These are phyloP conservation scores for Fusarium sp. DNA, from an alignment of 2,329 filamentous ascomycete genomes.

Conservation along the genomic window DNA sequence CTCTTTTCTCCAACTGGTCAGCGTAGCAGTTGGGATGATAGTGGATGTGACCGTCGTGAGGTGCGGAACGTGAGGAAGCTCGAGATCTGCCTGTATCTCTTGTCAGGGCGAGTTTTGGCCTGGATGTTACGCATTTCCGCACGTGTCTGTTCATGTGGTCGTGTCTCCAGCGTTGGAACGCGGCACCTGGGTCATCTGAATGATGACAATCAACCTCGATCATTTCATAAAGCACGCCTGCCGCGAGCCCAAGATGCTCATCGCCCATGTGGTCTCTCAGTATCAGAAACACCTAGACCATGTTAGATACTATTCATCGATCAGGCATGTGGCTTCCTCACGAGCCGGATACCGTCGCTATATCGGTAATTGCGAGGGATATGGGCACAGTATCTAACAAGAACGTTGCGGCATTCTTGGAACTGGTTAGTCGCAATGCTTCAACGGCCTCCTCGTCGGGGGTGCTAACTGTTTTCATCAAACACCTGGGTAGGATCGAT, in stretches of 20 bases:
- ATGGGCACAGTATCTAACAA: constrained; percentile 56
- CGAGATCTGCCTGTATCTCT: constrained; percentile 51
- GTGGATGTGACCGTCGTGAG: constrained; percentile 56
- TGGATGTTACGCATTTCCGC: constrained; percentile 11
- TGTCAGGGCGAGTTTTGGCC: constrained; percentile 9
- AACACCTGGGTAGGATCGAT: constrained; percentile 11
- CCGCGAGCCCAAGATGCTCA: constrained; percentile 55
- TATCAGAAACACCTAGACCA: constrained; percentile 52
- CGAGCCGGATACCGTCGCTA: constrained; percentile 55
- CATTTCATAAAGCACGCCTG: constrained; percentile 58
- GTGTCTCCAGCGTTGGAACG: constrained; percentile 59
- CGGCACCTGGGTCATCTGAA: constrained; percentile 57
- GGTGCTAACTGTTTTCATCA: constrained; percentile 40
- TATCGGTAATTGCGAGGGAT: constrained; percentile 59
- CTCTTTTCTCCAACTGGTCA: constrained; percentile 50
- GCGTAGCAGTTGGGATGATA: constrained; percentile 52
- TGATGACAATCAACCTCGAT: constrained; percentile 58
- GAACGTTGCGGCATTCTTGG: constrained; percentile 58
- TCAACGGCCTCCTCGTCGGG: not conserved
- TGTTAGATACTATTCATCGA: not conserved
- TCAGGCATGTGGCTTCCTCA: constrained; percentile 31
- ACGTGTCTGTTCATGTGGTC: constrained; percentile 58
- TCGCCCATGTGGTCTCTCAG: constrained; percentile 57
- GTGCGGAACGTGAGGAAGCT: constrained; percentile 59
- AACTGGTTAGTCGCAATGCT: not conserved